Evolutionary conservation across 768 basidiomycete species (phyloP).

Genomic region (Chalciporus pseudorubinellus): DNA sequence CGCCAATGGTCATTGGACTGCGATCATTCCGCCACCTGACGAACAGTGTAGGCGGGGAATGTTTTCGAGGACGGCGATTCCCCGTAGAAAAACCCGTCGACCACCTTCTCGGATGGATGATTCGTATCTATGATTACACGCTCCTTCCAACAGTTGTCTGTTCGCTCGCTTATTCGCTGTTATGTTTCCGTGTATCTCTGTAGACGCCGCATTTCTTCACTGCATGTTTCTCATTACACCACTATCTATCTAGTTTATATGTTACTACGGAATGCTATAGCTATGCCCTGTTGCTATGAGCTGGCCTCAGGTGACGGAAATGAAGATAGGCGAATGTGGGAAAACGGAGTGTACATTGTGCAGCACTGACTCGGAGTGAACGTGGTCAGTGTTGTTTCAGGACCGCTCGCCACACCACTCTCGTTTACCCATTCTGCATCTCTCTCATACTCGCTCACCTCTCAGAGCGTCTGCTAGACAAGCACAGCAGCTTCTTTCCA

Average conservation of each 20-base stretch:
- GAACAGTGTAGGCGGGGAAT: conserved; percentile 46
- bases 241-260: neutral
- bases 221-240: neutral
- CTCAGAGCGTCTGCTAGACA: neutral
- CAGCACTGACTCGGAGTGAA: neutral
- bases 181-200: conserved; percentile 6
- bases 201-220: neutral
- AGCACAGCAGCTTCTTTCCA: conserved; percentile 26
- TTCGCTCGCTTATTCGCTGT: neutral
- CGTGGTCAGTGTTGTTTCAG: neutral
- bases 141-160: neutral
- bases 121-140: conserved; percentile 1
- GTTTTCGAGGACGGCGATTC: conserved; percentile 34
- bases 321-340: conserved; percentile 1
- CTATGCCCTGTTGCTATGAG: conserved; percentile 1
- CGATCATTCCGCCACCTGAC: conserved; percentile 42
- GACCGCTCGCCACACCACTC: neutral
- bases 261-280: neutral
- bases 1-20: conserved; percentile 54
- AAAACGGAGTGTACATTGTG: neutral
- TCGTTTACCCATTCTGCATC: neutral
- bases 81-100: conserved; percentile 3
- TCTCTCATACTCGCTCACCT: neutral
- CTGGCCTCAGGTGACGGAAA: conserved; percentile 10
- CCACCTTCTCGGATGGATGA: conserved; percentile 1